These are phyloP conservation scores for Austroboletus novae-zelandiae DNA, from an alignment of 1,284 basidiomycete species.

Conservation along the genomic window DNA sequence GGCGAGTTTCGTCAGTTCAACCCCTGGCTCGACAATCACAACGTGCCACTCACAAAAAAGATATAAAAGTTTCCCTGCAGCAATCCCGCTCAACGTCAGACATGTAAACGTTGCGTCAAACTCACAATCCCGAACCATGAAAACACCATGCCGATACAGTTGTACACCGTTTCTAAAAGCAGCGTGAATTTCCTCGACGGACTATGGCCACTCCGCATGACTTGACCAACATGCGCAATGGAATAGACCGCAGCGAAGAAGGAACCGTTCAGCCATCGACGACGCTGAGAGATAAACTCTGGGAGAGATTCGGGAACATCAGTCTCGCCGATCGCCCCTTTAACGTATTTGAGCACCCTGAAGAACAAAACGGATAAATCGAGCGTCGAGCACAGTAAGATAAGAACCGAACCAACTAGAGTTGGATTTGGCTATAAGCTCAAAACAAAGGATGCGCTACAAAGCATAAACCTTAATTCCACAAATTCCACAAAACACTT, in stretches of 20 bases:
- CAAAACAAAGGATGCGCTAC: conserved; percentile 91
- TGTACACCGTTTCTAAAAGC: conserved; percentile 84
- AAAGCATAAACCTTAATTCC: conserved; percentile 8
- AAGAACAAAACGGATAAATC: background rate
- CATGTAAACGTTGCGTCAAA: conserved; percentile 12
- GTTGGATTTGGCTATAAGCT: conserved; percentile 90
- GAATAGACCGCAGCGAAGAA: conserved; percentile 93
- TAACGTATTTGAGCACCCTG: conserved; percentile 95
- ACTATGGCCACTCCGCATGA: conserved; percentile 85
- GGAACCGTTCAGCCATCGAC: conserved; percentile 91
- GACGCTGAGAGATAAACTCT: conserved; percentile 93
- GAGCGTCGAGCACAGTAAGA: background rate
- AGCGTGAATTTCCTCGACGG: conserved; percentile 70
- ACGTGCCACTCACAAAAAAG: conserved; percentile 74
- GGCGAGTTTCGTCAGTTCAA: conserved; percentile 12
- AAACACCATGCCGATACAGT: conserved; percentile 85
- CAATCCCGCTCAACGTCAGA: conserved; percentile 1
- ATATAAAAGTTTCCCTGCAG: conserved; percentile 90
- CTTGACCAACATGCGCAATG: conserved; percentile 81
- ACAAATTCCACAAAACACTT: conserved; percentile 24
- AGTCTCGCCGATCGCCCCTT: conserved; percentile 92
- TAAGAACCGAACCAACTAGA: conserved; percentile 65
- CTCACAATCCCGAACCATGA: conserved; percentile 90
- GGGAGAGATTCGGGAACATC: conserved; percentile 93
- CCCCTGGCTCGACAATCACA: background rate